Evolutionary conservation across 805 yeast species (phyloP), one percentile per base, ranked within the genome.

Genomic region (Kockiozyma suomiensis): DNA sequence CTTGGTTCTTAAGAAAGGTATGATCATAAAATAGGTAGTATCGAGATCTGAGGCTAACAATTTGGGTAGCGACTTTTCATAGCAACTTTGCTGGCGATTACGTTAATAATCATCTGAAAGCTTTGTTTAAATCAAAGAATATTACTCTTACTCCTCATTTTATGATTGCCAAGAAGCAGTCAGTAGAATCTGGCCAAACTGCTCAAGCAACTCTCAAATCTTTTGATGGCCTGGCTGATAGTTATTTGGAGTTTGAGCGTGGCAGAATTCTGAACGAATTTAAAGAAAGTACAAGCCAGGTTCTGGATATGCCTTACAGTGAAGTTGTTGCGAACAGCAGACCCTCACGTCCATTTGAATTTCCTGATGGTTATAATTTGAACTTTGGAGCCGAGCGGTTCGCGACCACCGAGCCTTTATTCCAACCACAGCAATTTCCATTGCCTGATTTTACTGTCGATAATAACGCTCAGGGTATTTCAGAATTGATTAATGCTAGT

Each of bases 21-120:
- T 30, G 33, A 12, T n/a, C n/a, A n/a, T n/a, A n/a, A n/a, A n/a
- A n/a, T n/a, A n/a, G n/a, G n/a, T n/a, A n/a, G n/a, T n/a, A n/a
- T n/a, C n/a, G n/a, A n/a, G n/a, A n/a, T n/a, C n/a, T n/a, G n/a
- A n/a, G n/a, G n/a, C n/a, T n/a, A n/a, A n/a, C n/a, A n/a, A n/a
- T n/a, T n/a, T 25, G 7, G 3, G 1, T 48, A 55, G 67, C 66
- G 10, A 50, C 67, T 3, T 76, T 81, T 61, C 87, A 83, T 72
- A 82, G 89, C 15, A 84, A 83, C 67, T 88, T 81, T 70, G 97
- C 92, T 2, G 98, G 97, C 8, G 93, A 91, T 72, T 92, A 87
- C 72, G 72, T 88, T 56, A 88, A 86, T 71, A 78, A 83, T 53
- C 89, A 88, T 73, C 76, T 85, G 1, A 73, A 81, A 65, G 77